These are phyloP conservation scores for Hypoxylon cercidicola DNA, from an alignment of 495 filamentous ascomycete species.

Conservation along the genomic window DNA sequence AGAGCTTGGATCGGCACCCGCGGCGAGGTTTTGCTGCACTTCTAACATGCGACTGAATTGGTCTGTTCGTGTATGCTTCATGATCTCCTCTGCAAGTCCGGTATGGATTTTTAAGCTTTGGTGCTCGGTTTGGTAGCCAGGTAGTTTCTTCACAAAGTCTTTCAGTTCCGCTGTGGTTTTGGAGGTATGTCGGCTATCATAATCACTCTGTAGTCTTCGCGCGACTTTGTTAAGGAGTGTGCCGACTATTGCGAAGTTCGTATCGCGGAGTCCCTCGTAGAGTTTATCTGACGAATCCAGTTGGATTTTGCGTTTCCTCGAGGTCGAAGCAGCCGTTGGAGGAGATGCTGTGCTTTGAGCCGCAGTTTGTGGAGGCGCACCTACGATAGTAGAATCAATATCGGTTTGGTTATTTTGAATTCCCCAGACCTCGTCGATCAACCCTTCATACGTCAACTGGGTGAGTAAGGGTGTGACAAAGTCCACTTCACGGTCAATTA, in stretches of 20 bases:
- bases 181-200: constrained; percentile 86
- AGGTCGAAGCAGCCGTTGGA: constrained; percentile 44
- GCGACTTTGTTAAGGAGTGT: constrained; percentile 90
- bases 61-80: constrained; percentile 88
- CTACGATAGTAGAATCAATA: constrained; percentile 91
- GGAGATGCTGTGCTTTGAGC: constrained; percentile 61
- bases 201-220: constrained; percentile 84
- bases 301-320: constrained; percentile 87
- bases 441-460: constrained; percentile 95
- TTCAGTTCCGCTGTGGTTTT: constrained; percentile 90
- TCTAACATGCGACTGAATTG: constrained; percentile 88
- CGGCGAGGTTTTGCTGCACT: constrained; percentile 95
- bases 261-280: constrained; percentile 87
- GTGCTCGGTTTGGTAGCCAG: constrained; percentile 92
- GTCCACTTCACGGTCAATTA: constrained; percentile 95
- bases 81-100: constrained; percentile 90
- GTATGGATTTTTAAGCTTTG: constrained; percentile 92
- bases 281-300: constrained; percentile 91
- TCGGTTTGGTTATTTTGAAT: constrained; percentile 91
- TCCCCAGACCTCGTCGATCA: constrained; percentile 94
- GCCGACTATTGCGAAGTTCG: constrained; percentile 95
- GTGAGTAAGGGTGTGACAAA: constrained; percentile 91
- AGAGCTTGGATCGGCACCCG: constrained; percentile 84
- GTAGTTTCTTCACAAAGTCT: constrained; percentile 91
- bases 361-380: constrained; percentile 69